Evolutionary conservation across 176 grass and related monocot species (phyloP).

Genomic region (Cocos nucifera): DNA sequence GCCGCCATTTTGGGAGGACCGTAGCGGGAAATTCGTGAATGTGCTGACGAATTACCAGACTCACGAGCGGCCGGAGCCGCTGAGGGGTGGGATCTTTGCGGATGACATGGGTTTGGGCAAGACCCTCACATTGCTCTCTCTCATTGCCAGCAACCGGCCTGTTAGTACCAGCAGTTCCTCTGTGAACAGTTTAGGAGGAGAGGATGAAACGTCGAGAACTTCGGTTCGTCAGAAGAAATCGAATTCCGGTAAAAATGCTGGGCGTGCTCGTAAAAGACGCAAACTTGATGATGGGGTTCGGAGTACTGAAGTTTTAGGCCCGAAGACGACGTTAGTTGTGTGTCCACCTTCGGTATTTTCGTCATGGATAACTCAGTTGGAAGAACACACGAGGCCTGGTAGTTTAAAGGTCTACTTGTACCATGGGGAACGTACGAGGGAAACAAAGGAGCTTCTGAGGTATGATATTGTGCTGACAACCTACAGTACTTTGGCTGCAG

Average conservation of each 20-base stretch:
- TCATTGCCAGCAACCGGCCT: slow-evolving; percentile 48
- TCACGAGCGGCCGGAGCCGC: slow-evolving; percentile 33
- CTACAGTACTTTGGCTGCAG: slow-evolving; percentile 53
- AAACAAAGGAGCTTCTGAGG: slow-evolving; percentile 50
- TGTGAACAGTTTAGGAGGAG: not conserved
- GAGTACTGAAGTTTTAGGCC: not conserved
- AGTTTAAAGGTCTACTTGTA: slow-evolving; percentile 80
- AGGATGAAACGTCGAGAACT: slow-evolving; percentile 3
- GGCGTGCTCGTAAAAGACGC: slow-evolving; percentile 30
- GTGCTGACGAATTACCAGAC: slow-evolving; percentile 42
- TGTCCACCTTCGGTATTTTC: slow-evolving; percentile 82
- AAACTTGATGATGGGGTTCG: slow-evolving; percentile 21
- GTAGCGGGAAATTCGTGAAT: slow-evolving; percentile 39
- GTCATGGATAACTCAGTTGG: slow-evolving; percentile 86
- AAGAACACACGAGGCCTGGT: slow-evolving; percentile 57
- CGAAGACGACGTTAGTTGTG: slow-evolving; percentile 54
- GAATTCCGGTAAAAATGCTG: slow-evolving; percentile 14
- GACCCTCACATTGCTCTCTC: slow-evolving; percentile 70
- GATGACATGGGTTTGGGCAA: slow-evolving; percentile 98
- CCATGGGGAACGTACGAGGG: slow-evolving; percentile 68
- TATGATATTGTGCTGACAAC: slow-evolving; percentile 78
- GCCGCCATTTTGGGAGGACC: slow-evolving; percentile 70
- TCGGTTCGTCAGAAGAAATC: not conserved
- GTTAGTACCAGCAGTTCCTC: slow-evolving; percentile 8
- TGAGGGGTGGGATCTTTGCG: slow-evolving; percentile 80